These are phyloP conservation scores for Areca catechu DNA, from an alignment of 176 grass and related monocot species.

Conservation along the genomic window DNA sequence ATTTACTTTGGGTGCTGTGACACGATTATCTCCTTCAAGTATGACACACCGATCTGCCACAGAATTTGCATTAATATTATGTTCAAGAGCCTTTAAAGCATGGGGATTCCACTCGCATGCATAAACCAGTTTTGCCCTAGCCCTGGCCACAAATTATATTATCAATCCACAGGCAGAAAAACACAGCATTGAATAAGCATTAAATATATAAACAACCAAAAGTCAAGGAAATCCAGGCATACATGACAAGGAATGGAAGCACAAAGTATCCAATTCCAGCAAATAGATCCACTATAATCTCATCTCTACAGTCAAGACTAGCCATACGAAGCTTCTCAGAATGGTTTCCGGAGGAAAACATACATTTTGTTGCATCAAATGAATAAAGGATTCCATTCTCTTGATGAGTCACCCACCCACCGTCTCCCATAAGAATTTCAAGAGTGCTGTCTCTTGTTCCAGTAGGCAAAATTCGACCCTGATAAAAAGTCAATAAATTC, in stretches of 20 bases:
- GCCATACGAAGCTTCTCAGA: conserved; percentile 89
- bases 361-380: conserved; percentile 89
- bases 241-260: conserved; percentile 94
- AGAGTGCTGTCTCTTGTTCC: conserved; percentile 89
- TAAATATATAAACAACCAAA: neutral
- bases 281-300: conserved; percentile 87
- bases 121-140: conserved; percentile 86
- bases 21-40: conserved; percentile 89
- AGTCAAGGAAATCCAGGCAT: conserved; percentile 19
- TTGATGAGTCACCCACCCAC: conserved; percentile 68
- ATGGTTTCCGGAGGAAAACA: conserved; percentile 94
- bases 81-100: conserved; percentile 65
- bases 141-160: conserved; percentile 35
- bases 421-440: conserved; percentile 68
- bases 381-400: conserved; percentile 88
- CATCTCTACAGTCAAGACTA: conserved; percentile 62
- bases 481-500: conserved; percentile 4
- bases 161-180: neutral
- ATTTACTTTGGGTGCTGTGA: conserved; percentile 74
- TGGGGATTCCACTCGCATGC: conserved; percentile 93
- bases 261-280: conserved; percentile 95
- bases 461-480: conserved; percentile 77
- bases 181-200: neutral
- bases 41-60: conserved; percentile 67
- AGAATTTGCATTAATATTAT: conserved; percentile 55